These are phyloP conservation scores for Pythium periplocum DNA, from an alignment of 352 stramenopile species.

Conservation along the genomic window DNA sequence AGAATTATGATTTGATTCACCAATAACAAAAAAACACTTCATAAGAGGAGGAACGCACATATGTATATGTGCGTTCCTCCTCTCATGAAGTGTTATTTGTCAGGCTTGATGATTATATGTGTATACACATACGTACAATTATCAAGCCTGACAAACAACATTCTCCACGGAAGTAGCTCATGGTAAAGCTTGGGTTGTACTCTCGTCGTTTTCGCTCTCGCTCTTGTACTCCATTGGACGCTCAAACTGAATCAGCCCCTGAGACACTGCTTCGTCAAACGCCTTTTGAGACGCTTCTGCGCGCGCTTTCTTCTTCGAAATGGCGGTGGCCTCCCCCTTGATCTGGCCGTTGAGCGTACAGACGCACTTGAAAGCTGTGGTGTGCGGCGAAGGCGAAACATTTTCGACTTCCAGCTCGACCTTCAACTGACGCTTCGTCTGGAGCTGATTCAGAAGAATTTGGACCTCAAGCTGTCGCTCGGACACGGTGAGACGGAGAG, in stretches of 20 bases:
- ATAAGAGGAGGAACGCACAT: too few relatives aligned
- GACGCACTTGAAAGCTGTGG: slow-evolving; percentile 46
- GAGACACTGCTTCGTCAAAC: slow-evolving; percentile 69
- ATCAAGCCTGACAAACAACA: too few relatives aligned
- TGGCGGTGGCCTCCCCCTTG: slow-evolving; percentile 25
- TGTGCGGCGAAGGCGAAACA: slow-evolving; percentile 29
- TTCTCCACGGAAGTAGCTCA: too few relatives aligned
- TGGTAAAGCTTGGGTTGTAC: too few relatives aligned
- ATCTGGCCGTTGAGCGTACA: slow-evolving; percentile 41
- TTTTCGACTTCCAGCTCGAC: slow-evolving; percentile 47
- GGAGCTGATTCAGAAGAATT: slow-evolving; percentile 51
- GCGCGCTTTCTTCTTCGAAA: slow-evolving; percentile 85
- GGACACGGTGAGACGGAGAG: slow-evolving; percentile 26
- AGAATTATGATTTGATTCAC: too few relatives aligned
- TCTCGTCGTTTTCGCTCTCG: too few relatives aligned
- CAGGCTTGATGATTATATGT: too few relatives aligned
- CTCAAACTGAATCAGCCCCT: slow-evolving; percentile 5
- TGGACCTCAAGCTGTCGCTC: slow-evolving; percentile 41
- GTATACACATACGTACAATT: too few relatives aligned
- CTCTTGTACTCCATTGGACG: background rate
- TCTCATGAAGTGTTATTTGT: too few relatives aligned
- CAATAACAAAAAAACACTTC: too few relatives aligned
- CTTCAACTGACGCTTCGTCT: slow-evolving; percentile 31
- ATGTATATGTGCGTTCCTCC: too few relatives aligned
- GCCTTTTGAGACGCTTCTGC: slow-evolving; percentile 48